Conservation (phyloP, 2,329 filamentous ascomycete species). For the Mycogone perniciosa region DNA sequence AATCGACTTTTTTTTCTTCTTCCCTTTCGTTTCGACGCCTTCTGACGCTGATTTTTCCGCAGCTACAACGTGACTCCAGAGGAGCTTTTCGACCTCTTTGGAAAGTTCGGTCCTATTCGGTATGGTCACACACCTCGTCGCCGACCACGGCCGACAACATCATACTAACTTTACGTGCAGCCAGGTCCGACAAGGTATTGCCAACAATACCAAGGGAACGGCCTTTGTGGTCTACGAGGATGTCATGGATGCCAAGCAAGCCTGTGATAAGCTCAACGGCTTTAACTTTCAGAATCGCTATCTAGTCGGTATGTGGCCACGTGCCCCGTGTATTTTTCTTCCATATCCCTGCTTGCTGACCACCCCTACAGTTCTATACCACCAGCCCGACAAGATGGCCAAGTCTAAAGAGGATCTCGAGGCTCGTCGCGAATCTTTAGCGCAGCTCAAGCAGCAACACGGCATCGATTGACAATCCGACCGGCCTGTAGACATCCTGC, state of each 20-base stretch:
- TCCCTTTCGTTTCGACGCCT: constrained; percentile 9
- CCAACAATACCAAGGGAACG: constrained; percentile 94
- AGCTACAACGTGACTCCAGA: constrained; percentile 99
- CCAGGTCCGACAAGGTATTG: constrained; percentile 97
- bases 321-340: neutral
- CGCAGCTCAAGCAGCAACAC: constrained; percentile 95
- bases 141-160: constrained; percentile 5
- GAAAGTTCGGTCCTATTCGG: constrained; percentile 94
- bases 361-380: constrained; percentile 48
- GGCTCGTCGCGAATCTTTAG: constrained; percentile 91
- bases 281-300: constrained; percentile 99
- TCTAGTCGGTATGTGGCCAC: constrained; percentile 69
- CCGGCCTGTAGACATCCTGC: constrained; percentile 54
- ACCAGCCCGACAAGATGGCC: constrained; percentile 61
- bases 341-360: neutral
- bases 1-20: neutral
- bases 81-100: constrained; percentile 97
- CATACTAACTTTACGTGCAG: constrained; percentile 40
- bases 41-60: constrained; percentile 40
- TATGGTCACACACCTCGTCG: constrained; percentile 40
- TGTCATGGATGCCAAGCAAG: constrained; percentile 96
- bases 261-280: constrained; percentile 98
- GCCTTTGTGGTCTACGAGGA: constrained; percentile 99
- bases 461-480: constrained; percentile 94
- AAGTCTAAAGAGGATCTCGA: constrained; percentile 92